These are phyloP conservation scores for Lodderomyces theae DNA, from an alignment of 1,139 yeast species.

Conservation along the genomic window DNA sequence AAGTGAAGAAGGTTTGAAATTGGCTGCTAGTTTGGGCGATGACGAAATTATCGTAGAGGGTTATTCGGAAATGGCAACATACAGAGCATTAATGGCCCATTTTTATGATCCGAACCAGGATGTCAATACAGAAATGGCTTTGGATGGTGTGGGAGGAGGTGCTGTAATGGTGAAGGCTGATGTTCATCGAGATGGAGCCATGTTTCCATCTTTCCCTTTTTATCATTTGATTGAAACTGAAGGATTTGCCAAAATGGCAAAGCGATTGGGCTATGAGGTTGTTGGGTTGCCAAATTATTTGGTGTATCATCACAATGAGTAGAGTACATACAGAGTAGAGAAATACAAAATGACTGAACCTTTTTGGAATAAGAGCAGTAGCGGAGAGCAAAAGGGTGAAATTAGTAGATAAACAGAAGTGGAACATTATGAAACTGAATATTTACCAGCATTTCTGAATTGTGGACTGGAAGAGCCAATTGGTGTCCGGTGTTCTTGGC, in stretches of 20 bases:
- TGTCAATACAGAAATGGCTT: conserved; percentile 60
- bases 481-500: no score
- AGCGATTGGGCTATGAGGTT: conserved; percentile 85
- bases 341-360: not conserved
- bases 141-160: conserved; percentile 98
- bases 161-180: conserved; percentile 94
- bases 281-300: conserved; percentile 92
- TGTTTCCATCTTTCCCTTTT: conserved; percentile 98
- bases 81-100: conserved; percentile 93
- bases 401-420: no score
- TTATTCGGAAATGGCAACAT: conserved; percentile 87
- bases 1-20: conserved; percentile 74
- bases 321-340: conserved; percentile 1
- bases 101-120: conserved; percentile 69
- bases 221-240: conserved; percentile 96
- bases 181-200: conserved; percentile 97
- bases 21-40: conserved; percentile 69
- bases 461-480: no score
- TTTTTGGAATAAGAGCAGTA: not conserved
- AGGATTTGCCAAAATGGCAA: conserved; percentile 98
- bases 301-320: conserved; percentile 82
- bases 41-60: conserved; percentile 95
- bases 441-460: no score
- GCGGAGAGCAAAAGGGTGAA: no score
- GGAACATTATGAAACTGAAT: no score